Conservation (phyloP, 768 basidiomycete genomes). For the Fomitopsis pulvina region DNA sequence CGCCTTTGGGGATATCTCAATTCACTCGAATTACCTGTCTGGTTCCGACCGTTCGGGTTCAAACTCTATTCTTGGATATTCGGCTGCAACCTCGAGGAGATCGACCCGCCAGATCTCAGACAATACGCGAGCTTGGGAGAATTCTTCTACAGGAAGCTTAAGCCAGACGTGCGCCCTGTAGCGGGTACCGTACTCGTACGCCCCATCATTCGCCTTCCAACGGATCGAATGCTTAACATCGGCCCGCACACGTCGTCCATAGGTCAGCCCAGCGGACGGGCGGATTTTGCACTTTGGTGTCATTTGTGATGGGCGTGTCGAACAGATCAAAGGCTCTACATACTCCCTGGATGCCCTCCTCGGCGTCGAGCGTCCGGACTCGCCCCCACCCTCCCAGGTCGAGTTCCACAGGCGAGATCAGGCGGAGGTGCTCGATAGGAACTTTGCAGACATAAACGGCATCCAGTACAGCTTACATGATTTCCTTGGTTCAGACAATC, state of each 20-base stretch:
- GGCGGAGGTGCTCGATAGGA: conserved; percentile 70
- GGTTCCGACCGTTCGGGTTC: conserved; percentile 90
- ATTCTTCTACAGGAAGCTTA: conserved; percentile 91
- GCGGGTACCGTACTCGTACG: conserved; percentile 67
- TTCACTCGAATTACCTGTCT: conserved; percentile 86
- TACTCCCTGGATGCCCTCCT: conserved; percentile 94
- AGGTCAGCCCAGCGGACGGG: conserved; percentile 95
- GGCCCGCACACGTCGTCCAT: not conserved
- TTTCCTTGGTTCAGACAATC: conserved; percentile 57
- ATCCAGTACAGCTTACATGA: conserved; percentile 93
- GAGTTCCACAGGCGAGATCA: conserved; percentile 42
- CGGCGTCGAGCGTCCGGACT: conserved; percentile 54
- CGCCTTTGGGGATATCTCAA: conserved; percentile 96
- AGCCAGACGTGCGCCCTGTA: conserved; percentile 75
- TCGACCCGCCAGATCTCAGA: conserved; percentile 71
- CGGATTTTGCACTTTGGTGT: conserved; percentile 87
- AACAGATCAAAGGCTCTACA: conserved; percentile 96
- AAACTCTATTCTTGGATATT: conserved; percentile 82
- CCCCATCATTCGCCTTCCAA: not conserved
- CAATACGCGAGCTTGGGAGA: conserved; percentile 84
- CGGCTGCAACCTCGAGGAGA: conserved; percentile 90
- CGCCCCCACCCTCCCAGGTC: conserved; percentile 34
- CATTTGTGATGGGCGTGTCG: conserved; percentile 71
- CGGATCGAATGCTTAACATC: not conserved
- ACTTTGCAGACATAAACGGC: conserved; percentile 96